phyloP scores from a whole-genome alignment of 208 protist genomes.

The Wallacemonas collosoma region DNA sequence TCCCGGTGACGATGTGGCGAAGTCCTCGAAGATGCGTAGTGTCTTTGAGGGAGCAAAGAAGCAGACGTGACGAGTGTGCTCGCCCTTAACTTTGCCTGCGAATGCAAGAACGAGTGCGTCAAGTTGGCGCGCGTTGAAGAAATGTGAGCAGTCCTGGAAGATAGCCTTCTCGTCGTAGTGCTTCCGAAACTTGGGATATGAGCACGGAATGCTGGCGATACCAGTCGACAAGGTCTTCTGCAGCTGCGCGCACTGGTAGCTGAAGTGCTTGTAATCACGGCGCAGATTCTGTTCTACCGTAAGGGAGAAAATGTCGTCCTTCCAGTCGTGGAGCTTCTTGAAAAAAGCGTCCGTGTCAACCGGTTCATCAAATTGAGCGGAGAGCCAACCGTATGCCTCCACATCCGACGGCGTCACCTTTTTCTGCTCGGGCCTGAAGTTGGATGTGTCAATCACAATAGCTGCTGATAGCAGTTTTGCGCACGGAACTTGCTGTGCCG shows the following conservation, averaged over 20 bases:
- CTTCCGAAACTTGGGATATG: slow-evolving; percentile 48
- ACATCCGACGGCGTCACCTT: slow-evolving; percentile 79
- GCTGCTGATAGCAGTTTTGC: slow-evolving; percentile 65
- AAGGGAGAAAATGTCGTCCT: slow-evolving; percentile 74
- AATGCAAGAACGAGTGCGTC: slow-evolving; percentile 66
- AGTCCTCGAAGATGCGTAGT: slow-evolving; percentile 46
- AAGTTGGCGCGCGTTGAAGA: slow-evolving; percentile 43
- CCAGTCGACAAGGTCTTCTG: slow-evolving; percentile 36
- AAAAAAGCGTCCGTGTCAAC: slow-evolving; percentile 36
- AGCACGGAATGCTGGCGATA: slow-evolving; percentile 80
- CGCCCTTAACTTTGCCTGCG: slow-evolving; percentile 56
- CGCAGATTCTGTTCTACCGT: slow-evolving; percentile 68
- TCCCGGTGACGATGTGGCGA: slow-evolving; percentile 30
- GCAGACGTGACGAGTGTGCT: slow-evolving; percentile 57
- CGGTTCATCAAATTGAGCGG: slow-evolving; percentile 11
- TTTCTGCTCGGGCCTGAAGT: slow-evolving; percentile 76
- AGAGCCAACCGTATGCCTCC: slow-evolving; percentile 51
- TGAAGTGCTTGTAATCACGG: slow-evolving; percentile 85
- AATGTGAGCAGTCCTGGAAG: slow-evolving; percentile 35
- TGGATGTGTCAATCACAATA: slow-evolving; percentile 84
- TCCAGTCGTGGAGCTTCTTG: slow-evolving; percentile 65
- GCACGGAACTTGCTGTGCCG: slow-evolving; percentile 40
- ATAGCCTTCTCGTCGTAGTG: slow-evolving; percentile 34
- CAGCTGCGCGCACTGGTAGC: slow-evolving; percentile 29
- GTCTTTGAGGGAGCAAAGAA: slow-evolving; percentile 41